Conservation (phyloP, 1,284 basidiomycete genomes). For the Cutaneotrichosporon cutaneum region DNA sequence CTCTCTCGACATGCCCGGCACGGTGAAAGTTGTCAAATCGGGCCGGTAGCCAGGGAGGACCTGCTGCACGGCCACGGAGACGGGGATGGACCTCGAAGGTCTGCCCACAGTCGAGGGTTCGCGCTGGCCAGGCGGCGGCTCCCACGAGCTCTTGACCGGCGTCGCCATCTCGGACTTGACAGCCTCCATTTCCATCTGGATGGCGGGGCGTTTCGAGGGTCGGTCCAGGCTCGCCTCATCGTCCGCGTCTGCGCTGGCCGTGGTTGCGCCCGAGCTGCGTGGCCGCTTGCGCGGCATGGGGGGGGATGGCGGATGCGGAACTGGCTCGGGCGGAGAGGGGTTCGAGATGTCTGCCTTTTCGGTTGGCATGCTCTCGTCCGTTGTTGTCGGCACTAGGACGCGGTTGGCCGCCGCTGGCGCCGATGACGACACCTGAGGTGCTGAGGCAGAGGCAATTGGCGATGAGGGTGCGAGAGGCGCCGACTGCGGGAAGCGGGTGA, state of each 20-base stretch:
- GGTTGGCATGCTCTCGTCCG: conserved; percentile 16
- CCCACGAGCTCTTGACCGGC: neutral
- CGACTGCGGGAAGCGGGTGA: conserved; percentile 8
- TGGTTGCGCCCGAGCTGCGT: conserved; percentile 2
- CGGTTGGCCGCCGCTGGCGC: neutral
- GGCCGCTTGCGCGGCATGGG: conserved; percentile 8
- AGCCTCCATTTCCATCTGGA: too few species aligned
- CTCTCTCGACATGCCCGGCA: neutral
- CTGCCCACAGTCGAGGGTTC: neutral
- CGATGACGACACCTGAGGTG: neutral
- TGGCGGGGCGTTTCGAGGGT: neutral
- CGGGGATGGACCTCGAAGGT: neutral
- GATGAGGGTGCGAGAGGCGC: neutral
- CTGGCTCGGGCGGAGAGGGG: neutral
- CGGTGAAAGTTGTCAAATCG: neutral
- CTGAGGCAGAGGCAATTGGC: neutral
- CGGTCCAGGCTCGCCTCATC: conserved; percentile 9
- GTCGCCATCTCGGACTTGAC: neutral
- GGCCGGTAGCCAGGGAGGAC: neutral
- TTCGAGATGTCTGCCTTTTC: neutral
- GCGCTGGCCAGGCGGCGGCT: neutral
- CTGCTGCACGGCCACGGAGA: neutral
- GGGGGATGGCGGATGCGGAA: neutral
- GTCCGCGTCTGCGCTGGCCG: conserved; percentile 12
- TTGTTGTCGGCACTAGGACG: conserved; percentile 18